Conservation (phyloP, 2,329 filamentous ascomycete species). For the Penicillium verrucosum region DNA sequence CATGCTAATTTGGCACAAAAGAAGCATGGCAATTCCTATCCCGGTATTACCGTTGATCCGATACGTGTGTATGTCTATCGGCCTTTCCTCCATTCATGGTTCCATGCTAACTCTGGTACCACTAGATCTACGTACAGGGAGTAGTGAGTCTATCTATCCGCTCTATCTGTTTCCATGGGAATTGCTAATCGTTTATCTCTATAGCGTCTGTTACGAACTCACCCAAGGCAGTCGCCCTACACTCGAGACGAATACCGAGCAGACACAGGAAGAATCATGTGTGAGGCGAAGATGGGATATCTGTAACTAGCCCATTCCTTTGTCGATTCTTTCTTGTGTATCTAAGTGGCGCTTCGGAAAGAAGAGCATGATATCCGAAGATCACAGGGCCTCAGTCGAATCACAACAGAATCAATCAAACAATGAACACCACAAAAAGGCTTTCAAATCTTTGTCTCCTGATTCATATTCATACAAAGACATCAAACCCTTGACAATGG, state of each 20-base stretch:
- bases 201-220: background rate
- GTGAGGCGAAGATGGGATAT: background rate
- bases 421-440: background rate
- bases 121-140: background rate
- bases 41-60: background rate
- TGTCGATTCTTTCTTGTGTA: background rate
- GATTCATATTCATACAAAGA: background rate
- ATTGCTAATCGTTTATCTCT: background rate
- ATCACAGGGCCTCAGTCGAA: background rate
- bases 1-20: background rate
- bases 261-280: background rate
- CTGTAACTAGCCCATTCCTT: background rate
- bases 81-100: background rate
- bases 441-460: background rate
- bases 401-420: background rate
- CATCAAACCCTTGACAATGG: background rate
- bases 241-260: background rate
- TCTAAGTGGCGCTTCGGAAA: background rate
- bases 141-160: background rate
- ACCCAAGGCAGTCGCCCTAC: background rate
- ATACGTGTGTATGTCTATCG: background rate
- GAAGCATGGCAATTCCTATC: background rate
- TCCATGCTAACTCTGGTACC: background rate
- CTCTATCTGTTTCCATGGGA: background rate
- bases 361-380: background rate